Evolutionary conservation across 148 eudicot species (phyloP), one percentile per base, ranked within the genome.

Genomic region (Chenopodium album): DNA sequence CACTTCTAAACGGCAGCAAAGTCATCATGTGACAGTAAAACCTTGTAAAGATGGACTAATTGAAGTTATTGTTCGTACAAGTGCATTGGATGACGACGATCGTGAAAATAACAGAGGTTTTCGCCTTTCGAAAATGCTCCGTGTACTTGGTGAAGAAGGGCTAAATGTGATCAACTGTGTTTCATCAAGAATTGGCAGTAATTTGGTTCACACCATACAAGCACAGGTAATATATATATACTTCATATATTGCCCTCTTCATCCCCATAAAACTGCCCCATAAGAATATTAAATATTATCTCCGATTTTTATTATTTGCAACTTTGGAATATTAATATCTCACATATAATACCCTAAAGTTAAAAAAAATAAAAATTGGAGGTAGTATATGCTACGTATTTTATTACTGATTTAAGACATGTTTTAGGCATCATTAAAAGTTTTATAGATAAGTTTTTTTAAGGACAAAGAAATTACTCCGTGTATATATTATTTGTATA

Each of bases 91-190:
- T 20, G 28, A 48, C 32, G n/a, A 75, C 13, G 64, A 46, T 47
- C 56, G 52, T 7, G 56, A 50, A 1, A 65, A 50, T 50, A 32
- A 63, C 22, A 31, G 34, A 37, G 69, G 70, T 26, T 64, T 83
- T 46, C 84, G 78, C 8, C 79, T 85, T 44, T 82, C 87, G 12
- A 83, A 73, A 62, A 82, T 76, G 75, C 62, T 87, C 4, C 56
- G 28, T 34, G 11, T 78, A 13, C 70, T 87, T 34, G n/a, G 69
- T 41, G 60, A 41, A 23, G 82, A 85, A 83, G 82, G 86, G 41
- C 66, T 87, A 13, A 48, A 60, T 65, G 76, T 85, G 47, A 26
- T 76, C 19, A 83, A 69, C 70, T 85, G 79, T 71, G 62, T 87
- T 85, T 74, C 84, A 12, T 20, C 80, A 11, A 59, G 34, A 60